A percentile compares a stretch with the other conserved stretches of the same genome.
Evolutionary conservation across 495 filamentous ascomycete species (phyloP).

Genomic region (Hypoxylon lenormandii): DNA sequence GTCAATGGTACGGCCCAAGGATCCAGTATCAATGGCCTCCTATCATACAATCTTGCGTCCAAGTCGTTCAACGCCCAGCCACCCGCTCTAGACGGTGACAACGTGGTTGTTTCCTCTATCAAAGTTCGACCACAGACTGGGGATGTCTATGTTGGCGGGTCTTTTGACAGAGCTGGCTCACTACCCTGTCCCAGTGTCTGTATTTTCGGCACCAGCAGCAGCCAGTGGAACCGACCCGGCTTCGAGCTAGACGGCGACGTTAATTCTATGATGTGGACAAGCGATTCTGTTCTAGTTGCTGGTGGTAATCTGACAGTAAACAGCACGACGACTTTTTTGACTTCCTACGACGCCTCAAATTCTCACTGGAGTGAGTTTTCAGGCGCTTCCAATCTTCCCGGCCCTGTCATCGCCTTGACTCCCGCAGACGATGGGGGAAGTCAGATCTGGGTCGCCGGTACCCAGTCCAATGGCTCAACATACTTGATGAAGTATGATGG

Average conservation of each 20-base stretch:
- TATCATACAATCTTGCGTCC: slow-evolving; percentile 78
- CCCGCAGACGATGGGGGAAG: slow-evolving; percentile 74
- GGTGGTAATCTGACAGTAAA: slow-evolving; percentile 79
- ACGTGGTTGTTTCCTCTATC: slow-evolving; percentile 80
- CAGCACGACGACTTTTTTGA: slow-evolving; percentile 70
- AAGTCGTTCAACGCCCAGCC: slow-evolving; percentile 74
- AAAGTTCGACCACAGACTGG: slow-evolving; percentile 71
- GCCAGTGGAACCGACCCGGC: slow-evolving; percentile 83
- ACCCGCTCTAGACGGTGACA: slow-evolving; percentile 72
- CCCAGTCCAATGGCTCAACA: slow-evolving; percentile 70
- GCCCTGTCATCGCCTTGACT: slow-evolving; percentile 79
- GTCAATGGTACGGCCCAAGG: slow-evolving; percentile 76
- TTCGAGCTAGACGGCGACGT: slow-evolving; percentile 75
- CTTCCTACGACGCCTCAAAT: slow-evolving; percentile 74
- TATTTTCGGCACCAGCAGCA: slow-evolving; percentile 72
- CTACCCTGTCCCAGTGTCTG: slow-evolving; percentile 85
- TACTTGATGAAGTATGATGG: slow-evolving; percentile 84
- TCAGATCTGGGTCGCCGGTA: slow-evolving; percentile 84
- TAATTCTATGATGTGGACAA: slow-evolving; percentile 78
- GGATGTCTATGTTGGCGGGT: slow-evolving; percentile 86
- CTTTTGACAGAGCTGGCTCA: slow-evolving; percentile 82
- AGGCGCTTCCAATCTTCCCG: slow-evolving; percentile 76
- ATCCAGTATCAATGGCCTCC: slow-evolving; percentile 75
- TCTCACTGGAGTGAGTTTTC: slow-evolving; percentile 73
- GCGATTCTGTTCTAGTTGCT: slow-evolving; percentile 73